phyloP scores from a whole-genome alignment of 371 early-diverging fungal species.

The Mucor irregularis region DNA sequence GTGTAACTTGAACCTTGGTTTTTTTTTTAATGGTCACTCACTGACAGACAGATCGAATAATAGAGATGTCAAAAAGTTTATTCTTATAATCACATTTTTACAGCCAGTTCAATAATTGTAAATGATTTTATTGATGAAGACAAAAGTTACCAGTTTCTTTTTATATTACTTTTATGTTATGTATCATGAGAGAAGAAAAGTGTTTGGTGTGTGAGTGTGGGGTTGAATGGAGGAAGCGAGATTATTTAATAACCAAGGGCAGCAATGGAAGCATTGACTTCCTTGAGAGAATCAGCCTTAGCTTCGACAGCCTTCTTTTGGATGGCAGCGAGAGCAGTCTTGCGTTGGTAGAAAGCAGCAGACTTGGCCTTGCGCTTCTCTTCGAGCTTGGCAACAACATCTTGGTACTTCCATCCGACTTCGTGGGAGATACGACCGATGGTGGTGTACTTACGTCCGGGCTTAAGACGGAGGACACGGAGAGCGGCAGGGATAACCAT shows the following conservation, averaged over 20 bases:
- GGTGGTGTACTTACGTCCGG: slow-evolving; percentile 96
- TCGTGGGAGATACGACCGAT: slow-evolving; percentile 93
- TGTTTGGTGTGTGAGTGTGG: background rate
- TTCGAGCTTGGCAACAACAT: slow-evolving; percentile 94
- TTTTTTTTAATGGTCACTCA: too few species aligned
- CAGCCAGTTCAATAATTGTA: too few species aligned
- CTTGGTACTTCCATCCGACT: slow-evolving; percentile 99
- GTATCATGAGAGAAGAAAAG: background rate
- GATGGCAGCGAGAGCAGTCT: slow-evolving; percentile 52
- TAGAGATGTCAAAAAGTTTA: too few species aligned
- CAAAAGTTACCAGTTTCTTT: too few species aligned
- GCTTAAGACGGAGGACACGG: slow-evolving; percentile 94
- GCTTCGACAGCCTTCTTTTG: slow-evolving; percentile 51
- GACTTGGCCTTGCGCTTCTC: slow-evolving; percentile 96
- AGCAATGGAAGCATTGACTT: slow-evolving; percentile 46
- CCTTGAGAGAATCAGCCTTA: slow-evolving; percentile 51
- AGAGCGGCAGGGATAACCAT: slow-evolving; percentile 97
- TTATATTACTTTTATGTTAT: too few species aligned
- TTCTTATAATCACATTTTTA: too few species aligned
- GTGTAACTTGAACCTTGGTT: too few species aligned
- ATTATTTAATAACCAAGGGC: slow-evolving; percentile 63
- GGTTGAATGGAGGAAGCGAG: background rate
- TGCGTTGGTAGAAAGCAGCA: slow-evolving; percentile 91
- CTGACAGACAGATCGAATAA: too few species aligned
- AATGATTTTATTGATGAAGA: too few species aligned